phyloP scores from a whole-genome alignment of 768 basidiomycete genomes.

The Psilocybe subaeruginosa region DNA sequence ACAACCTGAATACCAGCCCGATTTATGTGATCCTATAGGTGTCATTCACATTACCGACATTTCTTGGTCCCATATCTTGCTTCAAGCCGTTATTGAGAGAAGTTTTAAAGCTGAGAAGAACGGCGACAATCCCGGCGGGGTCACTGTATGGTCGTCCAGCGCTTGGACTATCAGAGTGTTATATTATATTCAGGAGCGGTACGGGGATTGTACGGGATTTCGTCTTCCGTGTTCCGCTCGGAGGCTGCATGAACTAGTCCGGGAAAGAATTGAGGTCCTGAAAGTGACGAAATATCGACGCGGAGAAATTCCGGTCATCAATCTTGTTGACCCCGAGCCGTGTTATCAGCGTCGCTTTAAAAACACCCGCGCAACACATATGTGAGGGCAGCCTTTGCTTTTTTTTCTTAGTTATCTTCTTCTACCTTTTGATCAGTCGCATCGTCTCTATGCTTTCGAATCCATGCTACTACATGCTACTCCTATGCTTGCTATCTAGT shows the following conservation, averaged over 20 bases:
- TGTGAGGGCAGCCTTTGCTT: no score
- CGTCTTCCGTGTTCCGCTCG: neutral
- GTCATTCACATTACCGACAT: neutral
- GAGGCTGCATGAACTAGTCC: neutral
- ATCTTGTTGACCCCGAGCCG: neutral
- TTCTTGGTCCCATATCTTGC: neutral
- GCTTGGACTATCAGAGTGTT: neutral
- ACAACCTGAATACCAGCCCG: neutral
- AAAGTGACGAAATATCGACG: neutral
- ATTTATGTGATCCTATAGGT: neutral
- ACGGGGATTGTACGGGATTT: neutral
- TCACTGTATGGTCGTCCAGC: neutral
- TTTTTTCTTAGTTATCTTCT: no score
- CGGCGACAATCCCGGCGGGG: neutral
- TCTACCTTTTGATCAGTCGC: no score
- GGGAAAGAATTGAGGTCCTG: neutral
- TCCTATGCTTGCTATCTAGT: no score
- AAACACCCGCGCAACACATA: no score
- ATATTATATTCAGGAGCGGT: neutral
- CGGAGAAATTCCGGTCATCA: neutral
- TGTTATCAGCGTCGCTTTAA: no score
- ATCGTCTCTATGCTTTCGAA: no score
- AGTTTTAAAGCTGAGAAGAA: neutral
- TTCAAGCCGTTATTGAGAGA: neutral
- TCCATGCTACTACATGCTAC: no score